Base-by-base conservation (phyloP, 129 eudicot species). In the Tagetes patula region DNA sequence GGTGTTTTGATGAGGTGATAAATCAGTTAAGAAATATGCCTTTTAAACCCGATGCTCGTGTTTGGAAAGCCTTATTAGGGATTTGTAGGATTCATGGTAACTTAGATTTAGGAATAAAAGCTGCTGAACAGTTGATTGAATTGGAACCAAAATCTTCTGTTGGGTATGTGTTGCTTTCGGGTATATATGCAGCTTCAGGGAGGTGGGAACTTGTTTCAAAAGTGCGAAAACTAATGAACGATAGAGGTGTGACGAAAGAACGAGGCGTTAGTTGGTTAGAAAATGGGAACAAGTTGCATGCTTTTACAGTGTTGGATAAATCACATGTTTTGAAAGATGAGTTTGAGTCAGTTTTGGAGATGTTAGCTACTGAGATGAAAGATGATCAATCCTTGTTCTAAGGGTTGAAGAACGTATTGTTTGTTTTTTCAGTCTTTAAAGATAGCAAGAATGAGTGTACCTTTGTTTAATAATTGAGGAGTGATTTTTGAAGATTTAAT, bases 31-130 rank as follows among this genome's bases (percentile, higher is more conserved):
- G 82, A 65, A 72, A 37, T 42, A 87, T 92, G 89, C 82, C 79
- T 4, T 66, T 72, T 56, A 75, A 85, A 61, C 83, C 90, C 8
- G 91, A 83, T 74, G 75, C 36, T 62, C 80, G 71, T 69, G 85
- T 88, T 71, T 91, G 97, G 96, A 82, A 88, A 80, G 77, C 95
- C 13, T 66, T 89, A 70, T 42, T 92, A 53, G 91, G 85, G 56
- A 85, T 85, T 34, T 89, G 95, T 85, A 81, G 78, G 67, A 84
- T 82, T 46, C 92, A 91, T 76, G 97, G 85, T 31, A 86, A 91
- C 69, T 12, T 82, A 10, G 90, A 82, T 32, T 56, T 88, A 64
- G 96, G 97, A 36, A 80, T 72, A 70, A 66, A 76, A 69, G 85
- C 85, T 1, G 92, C 85, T 27, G 84, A 83, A 67, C 71, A 65